phyloP scores from a whole-genome alignment of 1,284 basidiomycete species.

The Ganoderma lingzhi region DNA sequence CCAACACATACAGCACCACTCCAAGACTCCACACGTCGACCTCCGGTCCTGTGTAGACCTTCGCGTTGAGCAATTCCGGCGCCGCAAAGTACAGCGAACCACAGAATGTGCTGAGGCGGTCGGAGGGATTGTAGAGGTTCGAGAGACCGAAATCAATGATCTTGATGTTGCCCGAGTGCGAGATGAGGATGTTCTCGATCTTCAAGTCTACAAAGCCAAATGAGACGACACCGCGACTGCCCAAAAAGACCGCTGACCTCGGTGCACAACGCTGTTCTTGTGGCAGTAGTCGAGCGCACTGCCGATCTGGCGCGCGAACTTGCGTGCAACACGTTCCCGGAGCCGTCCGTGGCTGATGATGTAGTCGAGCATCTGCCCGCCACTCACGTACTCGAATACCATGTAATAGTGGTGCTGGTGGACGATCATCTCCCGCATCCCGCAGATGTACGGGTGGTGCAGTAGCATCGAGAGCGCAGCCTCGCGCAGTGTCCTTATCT shows the following conservation, averaged over 20 bases:
- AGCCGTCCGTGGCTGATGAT: constrained; percentile 99
- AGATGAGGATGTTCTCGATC: constrained; percentile 99
- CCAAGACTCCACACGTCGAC: constrained; percentile 99
- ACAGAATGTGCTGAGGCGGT: constrained; percentile 94
- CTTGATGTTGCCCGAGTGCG: constrained; percentile 98
- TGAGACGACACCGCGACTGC: background rate
- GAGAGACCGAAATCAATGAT: constrained; percentile 99
- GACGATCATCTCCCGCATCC: constrained; percentile 98
- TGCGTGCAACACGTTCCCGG: constrained; percentile 93
- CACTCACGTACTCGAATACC: constrained; percentile 98
- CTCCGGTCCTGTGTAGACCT: constrained; percentile 96
- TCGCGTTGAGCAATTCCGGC: constrained; percentile 95
- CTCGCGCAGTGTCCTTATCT: constrained; percentile 95
- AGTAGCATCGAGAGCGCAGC: constrained; percentile 93
- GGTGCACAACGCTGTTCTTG: constrained; percentile 96
- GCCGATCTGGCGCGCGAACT: constrained; percentile 97
- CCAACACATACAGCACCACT: constrained; percentile 96
- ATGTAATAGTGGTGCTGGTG: constrained; percentile 99
- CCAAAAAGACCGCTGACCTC: constrained; percentile 55
- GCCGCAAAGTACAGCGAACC: constrained; percentile 98
- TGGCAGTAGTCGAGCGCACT: constrained; percentile 98
- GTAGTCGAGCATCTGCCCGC: constrained; percentile 99
- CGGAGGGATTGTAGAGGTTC: constrained; percentile 91
- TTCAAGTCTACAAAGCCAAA: constrained; percentile 75
- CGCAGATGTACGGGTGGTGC: constrained; percentile 98